Conservation (phyloP, 352 stramenopile species). For the Phytophthora hybrid region DNA sequence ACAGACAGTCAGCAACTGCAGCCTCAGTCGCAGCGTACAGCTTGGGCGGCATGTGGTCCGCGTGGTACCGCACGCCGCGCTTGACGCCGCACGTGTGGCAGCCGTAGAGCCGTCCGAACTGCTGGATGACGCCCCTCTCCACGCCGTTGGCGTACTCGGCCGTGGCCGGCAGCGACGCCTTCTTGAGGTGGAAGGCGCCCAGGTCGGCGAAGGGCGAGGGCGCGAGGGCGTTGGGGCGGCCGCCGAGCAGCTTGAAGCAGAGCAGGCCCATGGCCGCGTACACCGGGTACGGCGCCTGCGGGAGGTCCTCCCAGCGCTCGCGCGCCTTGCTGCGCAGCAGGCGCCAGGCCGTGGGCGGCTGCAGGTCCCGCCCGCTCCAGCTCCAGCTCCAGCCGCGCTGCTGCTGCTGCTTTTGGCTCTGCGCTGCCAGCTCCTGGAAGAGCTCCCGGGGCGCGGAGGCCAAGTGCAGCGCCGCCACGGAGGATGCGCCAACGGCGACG, state of each 20-base stretch:
- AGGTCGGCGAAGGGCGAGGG: slow-evolving; percentile 80
- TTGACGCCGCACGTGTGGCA: slow-evolving; percentile 88
- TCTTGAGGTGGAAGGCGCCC: slow-evolving; percentile 81
- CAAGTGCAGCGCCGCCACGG: slow-evolving; percentile 54
- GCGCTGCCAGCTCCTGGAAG: slow-evolving; percentile 39
- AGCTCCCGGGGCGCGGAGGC: slow-evolving; percentile 58
- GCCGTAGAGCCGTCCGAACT: slow-evolving; percentile 81
- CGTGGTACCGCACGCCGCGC: slow-evolving; percentile 72
- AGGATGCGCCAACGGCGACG: slow-evolving; percentile 59
- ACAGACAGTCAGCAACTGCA: not conserved
- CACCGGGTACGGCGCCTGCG: slow-evolving; percentile 61
- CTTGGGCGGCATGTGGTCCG: slow-evolving; percentile 89
- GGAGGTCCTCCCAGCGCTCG: slow-evolving; percentile 47
- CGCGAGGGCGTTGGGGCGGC: slow-evolving; percentile 72
- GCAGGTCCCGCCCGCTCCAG: slow-evolving; percentile 27
- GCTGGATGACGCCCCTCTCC: slow-evolving; percentile 75
- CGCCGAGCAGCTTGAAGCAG: slow-evolving; percentile 81
- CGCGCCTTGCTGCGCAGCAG: slow-evolving; percentile 36
- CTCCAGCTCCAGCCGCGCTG: slow-evolving; percentile 28
- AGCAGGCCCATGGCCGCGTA: slow-evolving; percentile 81
- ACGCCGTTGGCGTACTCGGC: slow-evolving; percentile 73
- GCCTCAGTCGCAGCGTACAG: slow-evolving; percentile 45
- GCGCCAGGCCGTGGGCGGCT: slow-evolving; percentile 37
- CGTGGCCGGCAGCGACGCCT: slow-evolving; percentile 78
- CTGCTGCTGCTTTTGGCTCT: slow-evolving; percentile 24